A percentile compares a stretch with the other conserved stretches of the same genome.
Conservation (phyloP, 2,329 filamentous ascomycete species). For the Niveomyces coronatus region DNA sequence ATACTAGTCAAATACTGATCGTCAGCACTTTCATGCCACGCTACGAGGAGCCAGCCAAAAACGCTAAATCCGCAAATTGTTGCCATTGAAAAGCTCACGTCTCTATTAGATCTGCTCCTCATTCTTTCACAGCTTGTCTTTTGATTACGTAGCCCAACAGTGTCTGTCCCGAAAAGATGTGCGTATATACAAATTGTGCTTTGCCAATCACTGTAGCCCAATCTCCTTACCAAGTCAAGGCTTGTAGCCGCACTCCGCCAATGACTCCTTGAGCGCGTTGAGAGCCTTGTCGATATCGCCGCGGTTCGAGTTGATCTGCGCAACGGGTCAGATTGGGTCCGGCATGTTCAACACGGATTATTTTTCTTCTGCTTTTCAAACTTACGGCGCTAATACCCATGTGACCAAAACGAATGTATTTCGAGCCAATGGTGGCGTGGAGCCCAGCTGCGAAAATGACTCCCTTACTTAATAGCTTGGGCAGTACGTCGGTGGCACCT, state of each 20-base stretch:
- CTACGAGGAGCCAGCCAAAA: too few species aligned
- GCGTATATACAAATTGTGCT: not conserved
- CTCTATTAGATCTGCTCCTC: too few species aligned
- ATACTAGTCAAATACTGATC: too few species aligned
- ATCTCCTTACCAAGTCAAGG: constrained; percentile 4
- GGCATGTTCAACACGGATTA: too few species aligned
- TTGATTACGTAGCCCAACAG: not conserved
- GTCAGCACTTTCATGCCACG: too few species aligned
- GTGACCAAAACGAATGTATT: constrained; percentile 92
- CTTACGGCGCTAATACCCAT: constrained; percentile 87
- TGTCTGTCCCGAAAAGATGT: too few species aligned
- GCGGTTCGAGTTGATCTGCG: constrained; percentile 60
- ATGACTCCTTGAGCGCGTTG: constrained; percentile 60
- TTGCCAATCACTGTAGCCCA: not conserved
- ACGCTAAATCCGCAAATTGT: too few species aligned
- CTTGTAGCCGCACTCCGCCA: constrained; percentile 60
- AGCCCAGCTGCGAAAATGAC: constrained; percentile 92
- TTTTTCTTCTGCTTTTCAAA: constrained; percentile 13
- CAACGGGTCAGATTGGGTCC: too few species aligned
- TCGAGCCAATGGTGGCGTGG: constrained; percentile 88
- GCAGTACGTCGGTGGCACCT: constrained; percentile 71
- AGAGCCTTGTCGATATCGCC: constrained; percentile 79
- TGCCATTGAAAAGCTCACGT: too few species aligned
- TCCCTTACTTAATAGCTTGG: constrained; percentile 73
- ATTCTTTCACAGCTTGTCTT: too few species aligned